phyloP scores from a whole-genome alignment of 108 stramenopile genomes.

The Cylindrotheca fusiformis region DNA sequence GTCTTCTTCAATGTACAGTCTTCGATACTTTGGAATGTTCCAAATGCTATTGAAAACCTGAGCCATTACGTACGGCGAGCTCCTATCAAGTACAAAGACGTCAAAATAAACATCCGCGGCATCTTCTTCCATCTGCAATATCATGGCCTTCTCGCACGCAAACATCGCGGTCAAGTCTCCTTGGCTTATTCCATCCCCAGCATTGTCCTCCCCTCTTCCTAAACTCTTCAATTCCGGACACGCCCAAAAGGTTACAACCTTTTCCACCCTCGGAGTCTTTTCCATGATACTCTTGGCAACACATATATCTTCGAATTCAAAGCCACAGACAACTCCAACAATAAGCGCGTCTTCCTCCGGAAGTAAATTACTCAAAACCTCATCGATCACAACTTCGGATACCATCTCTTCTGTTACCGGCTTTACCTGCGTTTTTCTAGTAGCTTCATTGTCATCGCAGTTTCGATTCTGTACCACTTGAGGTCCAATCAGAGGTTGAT shows the following conservation, averaged over 20 bases:
- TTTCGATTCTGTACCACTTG: constrained; percentile 19
- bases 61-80: constrained; percentile 12
- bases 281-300: constrained; percentile 6
- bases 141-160: not conserved
- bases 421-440: not conserved
- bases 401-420: not conserved
- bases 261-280: constrained; percentile 1
- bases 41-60: constrained; percentile 27
- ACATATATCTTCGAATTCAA: constrained; percentile 1
- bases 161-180: not conserved
- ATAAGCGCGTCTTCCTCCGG: not conserved
- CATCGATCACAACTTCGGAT: constrained; percentile 2
- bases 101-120: not conserved
- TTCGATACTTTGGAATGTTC: not conserved
- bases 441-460: constrained; percentile 6
- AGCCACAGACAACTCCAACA: constrained; percentile 8
- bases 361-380: not conserved
- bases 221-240: constrained; percentile 21
- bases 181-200: not conserved
- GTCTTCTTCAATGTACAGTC: constrained; percentile 2
- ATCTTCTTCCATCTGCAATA: not conserved
- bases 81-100: constrained; percentile 16
- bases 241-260: constrained; percentile 22
- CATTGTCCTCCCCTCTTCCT: constrained; percentile 1
- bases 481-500: constrained; percentile 25